These are phyloP conservation scores for Mucor irregularis DNA, from an alignment of 371 early-diverging fungal genomes.

Conservation along the genomic window DNA sequence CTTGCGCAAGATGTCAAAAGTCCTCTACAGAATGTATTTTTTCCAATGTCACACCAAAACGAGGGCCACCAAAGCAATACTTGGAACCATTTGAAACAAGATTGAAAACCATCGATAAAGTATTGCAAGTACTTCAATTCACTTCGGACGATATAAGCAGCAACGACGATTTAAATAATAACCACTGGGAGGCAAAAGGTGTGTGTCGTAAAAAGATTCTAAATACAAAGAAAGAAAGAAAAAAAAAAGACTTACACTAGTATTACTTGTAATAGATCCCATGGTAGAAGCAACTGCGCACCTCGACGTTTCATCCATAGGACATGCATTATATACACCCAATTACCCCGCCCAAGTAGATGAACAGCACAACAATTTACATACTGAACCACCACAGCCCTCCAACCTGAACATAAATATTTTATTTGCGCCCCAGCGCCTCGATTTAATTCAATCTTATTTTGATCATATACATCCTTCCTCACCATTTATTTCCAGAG, in stretches of 20 bases:
- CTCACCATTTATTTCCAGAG: slow-evolving; percentile 52
- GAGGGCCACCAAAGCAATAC: slow-evolving; percentile 49
- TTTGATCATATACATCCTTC: slow-evolving; percentile 60
- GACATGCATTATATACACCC: slow-evolving; percentile 20
- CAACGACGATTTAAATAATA: background rate
- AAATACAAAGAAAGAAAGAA: no score
- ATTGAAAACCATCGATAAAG: slow-evolving; percentile 36
- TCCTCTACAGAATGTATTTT: slow-evolving; percentile 42
- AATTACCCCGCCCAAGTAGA: slow-evolving; percentile 17
- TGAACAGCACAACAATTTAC: slow-evolving; percentile 9
- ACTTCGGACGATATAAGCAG: background rate
- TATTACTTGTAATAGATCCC: background rate
- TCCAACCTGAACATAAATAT: background rate
- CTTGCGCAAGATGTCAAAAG: slow-evolving; percentile 46
- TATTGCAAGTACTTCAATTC: slow-evolving; percentile 23
- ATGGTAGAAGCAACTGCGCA: background rate
- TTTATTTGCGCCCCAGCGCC: slow-evolving; percentile 2
- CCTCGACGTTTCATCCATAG: slow-evolving; percentile 15
- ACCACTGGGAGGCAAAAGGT: background rate
- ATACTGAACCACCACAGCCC: slow-evolving; percentile 10
- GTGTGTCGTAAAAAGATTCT: background rate
- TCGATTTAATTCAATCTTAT: slow-evolving; percentile 36
- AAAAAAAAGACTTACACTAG: no score
- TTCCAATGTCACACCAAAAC: slow-evolving; percentile 39
- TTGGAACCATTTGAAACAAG: slow-evolving; percentile 46